These are phyloP conservation scores for Serendipita sp. DNA, from an alignment of 768 basidiomycete genomes.

Conservation along the genomic window DNA sequence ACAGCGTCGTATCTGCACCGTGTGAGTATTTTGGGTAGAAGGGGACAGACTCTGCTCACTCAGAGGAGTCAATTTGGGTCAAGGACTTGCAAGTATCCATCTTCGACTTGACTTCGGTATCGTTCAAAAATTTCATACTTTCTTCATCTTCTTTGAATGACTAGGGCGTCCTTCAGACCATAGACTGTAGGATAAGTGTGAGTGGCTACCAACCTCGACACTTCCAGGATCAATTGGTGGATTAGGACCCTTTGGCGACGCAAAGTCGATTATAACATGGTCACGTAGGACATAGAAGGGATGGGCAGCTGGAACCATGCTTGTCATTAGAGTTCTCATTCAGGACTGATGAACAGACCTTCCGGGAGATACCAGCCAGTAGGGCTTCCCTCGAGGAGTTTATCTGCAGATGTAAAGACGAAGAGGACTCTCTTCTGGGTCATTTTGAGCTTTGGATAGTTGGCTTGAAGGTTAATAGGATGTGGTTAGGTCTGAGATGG, in stretches of 20 bases:
- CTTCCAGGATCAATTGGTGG: constrained; percentile 50
- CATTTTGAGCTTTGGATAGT: not conserved
- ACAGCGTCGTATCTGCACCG: constrained; percentile 39
- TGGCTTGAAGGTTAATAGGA: no score
- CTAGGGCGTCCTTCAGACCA: constrained; percentile 17
- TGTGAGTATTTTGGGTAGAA: not conserved
- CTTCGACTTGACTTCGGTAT: constrained; percentile 37
- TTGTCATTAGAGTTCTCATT: not conserved
- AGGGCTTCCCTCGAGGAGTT: constrained; percentile 24
- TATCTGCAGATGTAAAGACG: constrained; percentile 54
- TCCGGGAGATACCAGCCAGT: constrained; percentile 38
- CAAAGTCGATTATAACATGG: constrained; percentile 42
- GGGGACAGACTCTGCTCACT: constrained; percentile 14
- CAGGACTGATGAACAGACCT: constrained; percentile 8
- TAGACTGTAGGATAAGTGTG: not conserved
- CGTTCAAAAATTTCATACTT: constrained; percentile 39
- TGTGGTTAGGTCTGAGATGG: no score
- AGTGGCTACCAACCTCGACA: constrained; percentile 26
- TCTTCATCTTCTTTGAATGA: constrained; percentile 36
- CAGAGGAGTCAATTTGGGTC: constrained; percentile 35
- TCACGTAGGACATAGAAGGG: constrained; percentile 42
- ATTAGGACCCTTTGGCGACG: constrained; percentile 44
- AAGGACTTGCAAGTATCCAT: constrained; percentile 43
- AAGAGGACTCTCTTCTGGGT: constrained; percentile 32
- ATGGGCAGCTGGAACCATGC: constrained; percentile 32